These are phyloP conservation scores for Colletotrichum sp. DNA, from an alignment of 2,329 filamentous ascomycete species.

Conservation along the genomic window DNA sequence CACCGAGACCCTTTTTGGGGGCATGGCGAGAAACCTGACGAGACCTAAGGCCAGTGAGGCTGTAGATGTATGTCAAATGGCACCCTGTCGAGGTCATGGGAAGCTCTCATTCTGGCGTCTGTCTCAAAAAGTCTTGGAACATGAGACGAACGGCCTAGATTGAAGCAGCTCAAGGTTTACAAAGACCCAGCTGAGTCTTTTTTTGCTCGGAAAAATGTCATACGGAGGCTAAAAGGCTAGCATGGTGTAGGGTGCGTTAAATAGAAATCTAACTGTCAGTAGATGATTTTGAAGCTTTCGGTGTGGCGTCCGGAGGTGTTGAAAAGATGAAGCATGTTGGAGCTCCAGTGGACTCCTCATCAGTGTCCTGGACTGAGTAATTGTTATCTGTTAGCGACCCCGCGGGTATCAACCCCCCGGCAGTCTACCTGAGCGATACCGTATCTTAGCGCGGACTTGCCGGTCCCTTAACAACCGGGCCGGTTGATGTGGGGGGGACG, in stretches of 20 bases:
- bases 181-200: background rate
- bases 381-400: background rate
- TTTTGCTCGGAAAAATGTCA: background rate
- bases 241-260: background rate
- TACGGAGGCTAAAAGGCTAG: background rate
- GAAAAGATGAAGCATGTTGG: background rate
- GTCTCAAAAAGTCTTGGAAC: background rate
- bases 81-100: background rate
- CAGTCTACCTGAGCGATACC: background rate
- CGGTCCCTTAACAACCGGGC: slow-evolving; percentile 13
- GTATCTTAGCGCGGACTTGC: background rate
- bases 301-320: background rate
- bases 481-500: slow-evolving; percentile 16
- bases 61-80: background rate
- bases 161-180: background rate
- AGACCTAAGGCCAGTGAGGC: background rate
- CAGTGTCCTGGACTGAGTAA: background rate
- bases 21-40: background rate
- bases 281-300: background rate
- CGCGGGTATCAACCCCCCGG: background rate
- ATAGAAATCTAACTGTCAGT: background rate
- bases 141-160: background rate
- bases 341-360: background rate
- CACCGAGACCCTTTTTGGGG: background rate
- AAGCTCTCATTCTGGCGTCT: background rate